Base-by-base conservation (phyloP, 768 basidiomycete genomes). In the Xanthoconium purpureum region DNA sequence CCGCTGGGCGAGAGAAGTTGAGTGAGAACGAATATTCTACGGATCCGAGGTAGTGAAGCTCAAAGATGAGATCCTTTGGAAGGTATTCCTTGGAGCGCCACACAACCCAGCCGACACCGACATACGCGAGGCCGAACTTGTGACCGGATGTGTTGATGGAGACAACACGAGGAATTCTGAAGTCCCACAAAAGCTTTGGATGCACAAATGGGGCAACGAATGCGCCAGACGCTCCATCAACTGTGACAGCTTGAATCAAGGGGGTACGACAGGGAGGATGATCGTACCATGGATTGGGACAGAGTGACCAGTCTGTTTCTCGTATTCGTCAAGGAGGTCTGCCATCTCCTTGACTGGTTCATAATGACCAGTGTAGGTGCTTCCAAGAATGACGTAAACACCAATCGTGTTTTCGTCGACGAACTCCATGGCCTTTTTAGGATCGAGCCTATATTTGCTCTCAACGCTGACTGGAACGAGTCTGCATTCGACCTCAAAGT, bases 331-430 rank as follows among this genome's bases (percentile, higher is more conserved):
- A 70, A 93, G 75, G 11, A 90, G 78, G 40, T 86, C 84, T 1
- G 88, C 77, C 84, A 97, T 90, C 68, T 87, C 89, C 68, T 89
- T 82, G 33, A 97, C 94, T 13, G 88, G 84, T 64, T 96, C 94
- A 64, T 78, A 84, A 61, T 76, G 77, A n/a, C 79, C 82, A 7
- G 82, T 83, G 60, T 77, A 79, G 28, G 78, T 81, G 78, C 87
- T 77, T 33, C 77, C 80, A 28, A 83, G 74, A 55, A 82, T 82
- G 54, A 83, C 82, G 58, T 84, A 88, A 50, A 88, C 73, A 46
- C 86, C 86, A 56, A 88, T 87, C 1, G 84, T 84, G 59, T 87
- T 87, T 73, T 88, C 86, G 62, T 88, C 87, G 15, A 88, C 77
- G 49, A 75, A 81, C 42, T 87, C 73, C 75, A 87, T 81, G 0